Percentiles rank a stretch among this genome's conserved stretches.
These are phyloP conservation scores for Fusarium sp. DNA, from an alignment of 2,329 filamentous ascomycete species.

Conservation along the genomic window DNA sequence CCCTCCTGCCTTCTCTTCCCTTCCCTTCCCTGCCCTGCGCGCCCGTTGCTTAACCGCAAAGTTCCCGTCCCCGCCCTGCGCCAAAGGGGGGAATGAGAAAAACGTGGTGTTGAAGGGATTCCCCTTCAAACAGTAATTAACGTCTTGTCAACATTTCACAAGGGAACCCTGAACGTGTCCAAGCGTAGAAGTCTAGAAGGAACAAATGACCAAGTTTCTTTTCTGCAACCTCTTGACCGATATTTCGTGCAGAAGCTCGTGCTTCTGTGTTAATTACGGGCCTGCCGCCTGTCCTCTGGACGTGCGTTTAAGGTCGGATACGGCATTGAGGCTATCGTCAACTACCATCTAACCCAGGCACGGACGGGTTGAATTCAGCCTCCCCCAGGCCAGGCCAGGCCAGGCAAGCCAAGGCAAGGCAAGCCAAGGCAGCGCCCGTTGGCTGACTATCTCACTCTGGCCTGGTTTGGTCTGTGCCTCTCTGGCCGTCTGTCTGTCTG, in stretches of 20 bases:
- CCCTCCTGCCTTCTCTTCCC: conserved; percentile 1
- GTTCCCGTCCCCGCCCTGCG: conserved; percentile 18
- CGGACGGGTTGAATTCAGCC: conserved; percentile 12
- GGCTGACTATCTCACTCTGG: conserved; percentile 6
- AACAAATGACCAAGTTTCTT: no score
- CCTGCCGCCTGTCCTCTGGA: conserved; percentile 15
- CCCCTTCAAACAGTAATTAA: conserved; percentile 21
- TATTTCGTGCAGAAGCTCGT: background rate
- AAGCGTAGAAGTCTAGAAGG: no score
- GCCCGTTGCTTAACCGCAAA: conserved; percentile 22
- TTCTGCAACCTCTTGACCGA: background rate
- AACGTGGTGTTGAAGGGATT: conserved; percentile 39
- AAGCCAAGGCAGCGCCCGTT: background rate
- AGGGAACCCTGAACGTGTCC: conserved; percentile 4
- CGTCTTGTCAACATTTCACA: conserved; percentile 1
- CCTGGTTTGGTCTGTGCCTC: conserved; percentile 19
- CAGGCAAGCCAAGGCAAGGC: background rate
- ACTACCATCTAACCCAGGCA: background rate
- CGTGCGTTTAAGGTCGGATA: conserved; percentile 10
- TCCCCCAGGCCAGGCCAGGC: conserved; percentile 17
- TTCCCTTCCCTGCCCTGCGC: conserved; percentile 4
- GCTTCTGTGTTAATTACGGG: conserved; percentile 23
- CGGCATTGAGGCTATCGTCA: conserved; percentile 32
- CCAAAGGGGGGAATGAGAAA: conserved; percentile 7
- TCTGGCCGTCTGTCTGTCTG: conserved; percentile 15